Evolutionary conservation across 306 rosid species (phyloP).

Genomic region (Prunus fruticosa): DNA sequence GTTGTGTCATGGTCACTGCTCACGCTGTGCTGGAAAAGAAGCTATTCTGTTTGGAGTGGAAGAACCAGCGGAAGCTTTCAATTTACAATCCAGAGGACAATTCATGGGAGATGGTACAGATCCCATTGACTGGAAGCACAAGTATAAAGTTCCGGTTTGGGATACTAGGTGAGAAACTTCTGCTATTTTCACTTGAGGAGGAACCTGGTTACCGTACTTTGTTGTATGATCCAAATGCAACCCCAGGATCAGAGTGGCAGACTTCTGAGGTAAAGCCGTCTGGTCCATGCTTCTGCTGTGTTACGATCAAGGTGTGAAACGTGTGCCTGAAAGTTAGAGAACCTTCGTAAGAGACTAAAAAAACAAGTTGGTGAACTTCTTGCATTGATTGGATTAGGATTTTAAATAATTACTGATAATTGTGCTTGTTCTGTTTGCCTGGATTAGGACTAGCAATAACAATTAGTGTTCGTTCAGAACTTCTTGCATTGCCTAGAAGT

Average conservation of each 20-base stretch:
- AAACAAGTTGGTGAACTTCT: neutral
- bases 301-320: conserved; percentile 68
- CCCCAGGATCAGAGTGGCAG: conserved; percentile 78
- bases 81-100: conserved; percentile 67
- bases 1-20: conserved; percentile 97
- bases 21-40: conserved; percentile 76
- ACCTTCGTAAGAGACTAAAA: neutral
- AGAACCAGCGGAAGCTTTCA: conserved; percentile 81
- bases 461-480: neutral
- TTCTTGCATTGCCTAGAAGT: neutral
- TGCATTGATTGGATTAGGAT: neutral
- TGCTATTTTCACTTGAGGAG: conserved; percentile 58
- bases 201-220: conserved; percentile 64
- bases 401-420: neutral
- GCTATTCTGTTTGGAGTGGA: conserved; percentile 96
- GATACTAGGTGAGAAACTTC: conserved; percentile 61
- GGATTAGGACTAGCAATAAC: neutral
- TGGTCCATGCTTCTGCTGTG: conserved; percentile 82
- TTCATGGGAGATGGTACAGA: conserved; percentile 74
- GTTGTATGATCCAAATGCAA: conserved; percentile 81
- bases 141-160: conserved; percentile 74
- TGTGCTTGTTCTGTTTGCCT: neutral
- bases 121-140: conserved; percentile 84
- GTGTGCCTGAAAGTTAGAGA: conserved; percentile 8
- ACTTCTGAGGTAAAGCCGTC: conserved; percentile 70